phyloP scores from a whole-genome alignment of 257 asterid genomes.

The Solanum piurae region DNA sequence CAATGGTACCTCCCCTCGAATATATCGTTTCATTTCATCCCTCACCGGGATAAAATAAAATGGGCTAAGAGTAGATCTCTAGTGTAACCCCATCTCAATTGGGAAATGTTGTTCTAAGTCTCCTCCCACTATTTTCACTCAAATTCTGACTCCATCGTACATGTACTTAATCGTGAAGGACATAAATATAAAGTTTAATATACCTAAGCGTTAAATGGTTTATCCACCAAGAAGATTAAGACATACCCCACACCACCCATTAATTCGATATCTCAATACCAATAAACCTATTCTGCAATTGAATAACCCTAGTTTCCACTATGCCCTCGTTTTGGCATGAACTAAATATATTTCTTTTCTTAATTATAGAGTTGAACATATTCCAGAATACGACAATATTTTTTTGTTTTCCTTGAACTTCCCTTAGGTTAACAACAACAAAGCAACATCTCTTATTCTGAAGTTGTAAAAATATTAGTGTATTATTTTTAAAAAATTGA shows the following conservation, averaged over 20 bases:
- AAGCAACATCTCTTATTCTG: neutral
- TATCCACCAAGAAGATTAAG: neutral
- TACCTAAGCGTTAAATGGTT: neutral
- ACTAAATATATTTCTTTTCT: no score
- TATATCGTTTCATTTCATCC: neutral
- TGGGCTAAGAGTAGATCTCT: neutral
- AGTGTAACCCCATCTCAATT: neutral
- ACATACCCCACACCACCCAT: neutral
- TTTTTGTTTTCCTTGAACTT: no score
- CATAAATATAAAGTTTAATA: no score
- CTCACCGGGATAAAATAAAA: neutral
- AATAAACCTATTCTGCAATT: neutral
- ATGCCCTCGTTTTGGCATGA: neutral
- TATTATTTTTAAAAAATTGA: neutral
- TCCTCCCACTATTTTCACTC: neutral
- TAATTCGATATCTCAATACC: neutral
- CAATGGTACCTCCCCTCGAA: neutral
- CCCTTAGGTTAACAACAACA: neutral
- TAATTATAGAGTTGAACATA: no score
- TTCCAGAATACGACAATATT: neutral
- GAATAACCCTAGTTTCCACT: neutral
- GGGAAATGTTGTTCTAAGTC: neutral
- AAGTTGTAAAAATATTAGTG: no score
- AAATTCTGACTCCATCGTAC: neutral
- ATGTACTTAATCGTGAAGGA: no score